Evolutionary conservation across 495 filamentous ascomycete genomes (phyloP), one percentile per base, ranked within the genome.

Genomic region (Lasiosphaeria miniovina): DNA sequence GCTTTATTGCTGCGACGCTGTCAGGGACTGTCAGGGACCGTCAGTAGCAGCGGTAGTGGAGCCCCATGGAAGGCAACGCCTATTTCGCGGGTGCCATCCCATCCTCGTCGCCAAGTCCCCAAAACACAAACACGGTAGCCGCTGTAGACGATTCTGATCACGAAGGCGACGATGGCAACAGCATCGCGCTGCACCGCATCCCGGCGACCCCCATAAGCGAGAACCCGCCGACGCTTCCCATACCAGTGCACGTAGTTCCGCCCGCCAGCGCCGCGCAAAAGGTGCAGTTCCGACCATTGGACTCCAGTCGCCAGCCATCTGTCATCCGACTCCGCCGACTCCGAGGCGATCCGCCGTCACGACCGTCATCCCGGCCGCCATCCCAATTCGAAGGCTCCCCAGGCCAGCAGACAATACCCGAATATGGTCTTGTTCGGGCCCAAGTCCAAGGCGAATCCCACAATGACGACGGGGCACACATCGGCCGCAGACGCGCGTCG

Each of bases 291-390:
- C 57, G 52, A 34, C 40, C 57, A 1, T 38, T 60, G 3, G 49
- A 60, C 43, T 24, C 24, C 24, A 24, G 24, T 24, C 57, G 57
- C 48, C 52, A 64, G 33, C 49, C 50, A 31, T 64, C 61, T 3
- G 61, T 53, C 9, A 60, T 64, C 53, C 38, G 61, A 2, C 33
- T 64, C n/a, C 61, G 61, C 15, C 61, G 61, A 12, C 57, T 64
- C 38, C 55, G 43, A 17, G 31, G 32, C 15, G 38, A 14, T 41
- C 38, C 38, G 14, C 8, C 24, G 24, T 24, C 38, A 41, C 38
- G 14, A 41, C 38, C 38, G 38, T 41, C 38, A 24, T 41, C 38
- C 33, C 5, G 11, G 24, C 45, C 15, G 9, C n/a, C 11, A n/a
- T 31, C 14, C 33, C 45, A 33, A 48, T 15, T 10, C 4, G 24